Conservation (phyloP, 192 early-diverging fungal species). For the Linderina pennispora region DNA sequence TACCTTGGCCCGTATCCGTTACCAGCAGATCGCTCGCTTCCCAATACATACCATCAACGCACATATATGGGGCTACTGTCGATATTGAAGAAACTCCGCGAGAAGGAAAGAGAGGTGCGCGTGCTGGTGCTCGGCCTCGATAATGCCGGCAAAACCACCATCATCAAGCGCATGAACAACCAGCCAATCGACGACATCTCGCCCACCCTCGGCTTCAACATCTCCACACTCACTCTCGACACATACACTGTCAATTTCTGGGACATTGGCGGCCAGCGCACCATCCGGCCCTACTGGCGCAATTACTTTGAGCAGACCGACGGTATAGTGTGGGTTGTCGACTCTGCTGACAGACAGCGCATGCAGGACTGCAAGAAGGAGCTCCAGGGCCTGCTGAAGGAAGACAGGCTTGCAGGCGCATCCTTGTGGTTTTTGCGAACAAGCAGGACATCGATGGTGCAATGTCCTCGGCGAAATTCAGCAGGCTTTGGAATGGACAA, state of each 20-base stretch:
- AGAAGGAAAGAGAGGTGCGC: slow-evolving; percentile 91
- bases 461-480: slow-evolving; percentile 62
- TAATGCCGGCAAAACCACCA: slow-evolving; percentile 99
- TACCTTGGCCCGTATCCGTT: too few species aligned
- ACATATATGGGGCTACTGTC: slow-evolving; percentile 92
- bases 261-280: slow-evolving; percentile 98
- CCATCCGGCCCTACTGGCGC: slow-evolving; percentile 96
- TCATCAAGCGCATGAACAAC: slow-evolving; percentile 91
- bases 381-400: slow-evolving; percentile 68
- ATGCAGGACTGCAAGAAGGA: slow-evolving; percentile 78
- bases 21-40: too few species aligned
- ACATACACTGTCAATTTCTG: slow-evolving; percentile 82
- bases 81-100: slow-evolving; percentile 87
- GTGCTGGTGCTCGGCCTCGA: slow-evolving; percentile 94
- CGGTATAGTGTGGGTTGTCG: slow-evolving; percentile 96
- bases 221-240: slow-evolving; percentile 75
- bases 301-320: slow-evolving; percentile 99
- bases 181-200: slow-evolving; percentile 86
- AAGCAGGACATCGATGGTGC: slow-evolving; percentile 95
- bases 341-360: slow-evolving; percentile 80
- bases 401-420: slow-evolving; percentile 92
- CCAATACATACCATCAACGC: too few species aligned
- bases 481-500: slow-evolving; percentile 61
- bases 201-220: slow-evolving; percentile 97
- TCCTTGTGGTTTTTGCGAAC: slow-evolving; percentile 94